Base-by-base conservation (phyloP, 495 filamentous ascomycete species). In the Durotheca rogersii region DNA sequence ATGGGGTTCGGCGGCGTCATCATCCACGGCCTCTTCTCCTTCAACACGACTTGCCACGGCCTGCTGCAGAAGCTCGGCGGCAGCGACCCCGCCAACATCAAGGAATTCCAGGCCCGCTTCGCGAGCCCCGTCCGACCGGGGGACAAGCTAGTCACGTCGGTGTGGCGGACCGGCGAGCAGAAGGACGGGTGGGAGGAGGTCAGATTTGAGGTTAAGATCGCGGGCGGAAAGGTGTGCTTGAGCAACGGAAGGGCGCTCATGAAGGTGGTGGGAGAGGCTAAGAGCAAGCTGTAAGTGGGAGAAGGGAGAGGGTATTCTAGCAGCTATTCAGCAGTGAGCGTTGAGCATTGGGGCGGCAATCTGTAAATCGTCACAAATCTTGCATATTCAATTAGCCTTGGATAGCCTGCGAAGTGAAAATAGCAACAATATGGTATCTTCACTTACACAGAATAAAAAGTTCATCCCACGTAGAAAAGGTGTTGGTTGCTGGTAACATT, bases 1-100 rank as follows among this genome's bases (percentile, higher is more conserved):
- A 92, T 95, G 88, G 89, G 90, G 18, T 95, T 94, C 62, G 88
- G 87, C 3, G 89, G 90, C 31, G 78, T 81, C 47, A 95, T 94
- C 62, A 90, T 94, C 65, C 90, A 95, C 69, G 90, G 90, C 19
- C 72, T 95, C 19, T 94, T 81, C 68, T 87, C 82, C 48, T 94
- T 86, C 84, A 95, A 94, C 68, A 76, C 81, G 39, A 75, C 87
- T 1, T 80, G 78, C n/a, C 89, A 93, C 60, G 84, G 74, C n/a
- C 66, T 95, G 36, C 72, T 94, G 21, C 73, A 85, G 60, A 72
- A 75, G 39, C 69, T 95, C 7, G 89, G 90, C 18, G 85, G 78
- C 4, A 87, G 85, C 62, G 76, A 96, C 64, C 83, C 89, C 1
- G 76, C 74, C 30, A 92, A 91, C 52, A 73, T 96, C 43, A 85